Evolutionary conservation across 2,329 filamentous ascomycete species (phyloP).

Genomic region (Beauveria caledonica): DNA sequence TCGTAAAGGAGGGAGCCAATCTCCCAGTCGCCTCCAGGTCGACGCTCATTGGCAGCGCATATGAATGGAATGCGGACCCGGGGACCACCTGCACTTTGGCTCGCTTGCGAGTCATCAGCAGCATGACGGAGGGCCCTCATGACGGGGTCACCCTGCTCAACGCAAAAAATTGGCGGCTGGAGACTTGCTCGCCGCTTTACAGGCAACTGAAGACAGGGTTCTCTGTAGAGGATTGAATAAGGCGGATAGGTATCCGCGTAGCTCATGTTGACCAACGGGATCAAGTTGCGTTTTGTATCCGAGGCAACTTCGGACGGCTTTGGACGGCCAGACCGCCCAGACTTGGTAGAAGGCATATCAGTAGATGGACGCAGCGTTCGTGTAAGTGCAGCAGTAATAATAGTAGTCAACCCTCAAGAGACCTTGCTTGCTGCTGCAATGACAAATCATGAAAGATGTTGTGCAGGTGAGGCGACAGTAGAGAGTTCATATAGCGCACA

Average conservation of each 20-base stretch:
- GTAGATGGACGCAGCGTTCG: not conserved
- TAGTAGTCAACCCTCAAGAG: not conserved
- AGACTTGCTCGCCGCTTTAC: conserved; percentile 28
- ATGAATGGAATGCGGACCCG: conserved; percentile 52
- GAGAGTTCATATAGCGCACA: not conserved
- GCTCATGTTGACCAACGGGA: conserved; percentile 53
- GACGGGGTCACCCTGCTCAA: conserved; percentile 51
- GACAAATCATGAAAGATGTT: not conserved
- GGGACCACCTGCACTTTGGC: conserved; percentile 23
- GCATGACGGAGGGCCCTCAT: conserved; percentile 52
- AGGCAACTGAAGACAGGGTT: conserved; percentile 39
- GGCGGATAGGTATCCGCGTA: conserved; percentile 47
- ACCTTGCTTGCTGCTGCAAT: not conserved
- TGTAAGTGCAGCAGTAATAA: not conserved
- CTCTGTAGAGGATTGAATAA: conserved; percentile 50
- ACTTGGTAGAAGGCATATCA: conserved; percentile 25
- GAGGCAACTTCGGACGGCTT: conserved; percentile 60
- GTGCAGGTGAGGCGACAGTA: not conserved
- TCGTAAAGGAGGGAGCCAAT: conserved; percentile 42
- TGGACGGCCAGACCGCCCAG: conserved; percentile 35
- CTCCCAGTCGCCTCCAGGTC: conserved; percentile 75
- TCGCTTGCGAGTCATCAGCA: conserved; percentile 29
- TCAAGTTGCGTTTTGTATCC: conserved; percentile 63
- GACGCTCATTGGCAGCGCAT: conserved; percentile 67
- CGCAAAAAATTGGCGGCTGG: conserved; percentile 38